A percentile compares a stretch with the other conserved stretches of the same genome.
These are phyloP conservation scores for Raffaelea arxii DNA, from an alignment of 2,329 filamentous ascomycete genomes.

Conservation along the genomic window DNA sequence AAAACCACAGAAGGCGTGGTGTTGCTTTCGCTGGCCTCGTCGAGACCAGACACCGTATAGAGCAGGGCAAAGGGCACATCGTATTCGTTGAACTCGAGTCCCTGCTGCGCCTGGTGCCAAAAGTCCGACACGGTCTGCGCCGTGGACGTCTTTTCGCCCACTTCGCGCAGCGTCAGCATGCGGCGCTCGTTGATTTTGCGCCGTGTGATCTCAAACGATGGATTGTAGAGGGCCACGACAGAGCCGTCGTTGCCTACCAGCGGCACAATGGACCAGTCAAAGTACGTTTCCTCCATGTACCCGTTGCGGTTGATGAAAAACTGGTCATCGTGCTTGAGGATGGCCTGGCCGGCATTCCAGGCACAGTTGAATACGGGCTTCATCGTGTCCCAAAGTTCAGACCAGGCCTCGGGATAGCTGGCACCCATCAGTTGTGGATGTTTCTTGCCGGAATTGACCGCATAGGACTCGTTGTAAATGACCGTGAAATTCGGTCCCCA, in stretches of 20 bases:
- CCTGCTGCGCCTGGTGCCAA: conserved; percentile 60
- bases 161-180: conserved; percentile 69
- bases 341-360: conserved; percentile 61
- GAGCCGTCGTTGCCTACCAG: conserved; percentile 64
- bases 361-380: conserved; percentile 60
- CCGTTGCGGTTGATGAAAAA: conserved; percentile 62
- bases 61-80: conserved; percentile 70
- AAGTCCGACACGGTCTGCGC: conserved; percentile 66
- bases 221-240: conserved; percentile 70
- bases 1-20: conserved; percentile 54
- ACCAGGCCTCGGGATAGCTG: conserved; percentile 58
- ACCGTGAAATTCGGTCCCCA: conserved; percentile 64
- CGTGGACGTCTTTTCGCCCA: conserved; percentile 63
- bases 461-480: conserved; percentile 66
- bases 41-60: conserved; percentile 49
- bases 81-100: conserved; percentile 62
- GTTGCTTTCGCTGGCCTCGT: conserved; percentile 56
- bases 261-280: conserved; percentile 74
- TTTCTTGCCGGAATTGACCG: conserved; percentile 63
- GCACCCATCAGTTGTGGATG: conserved; percentile 69
- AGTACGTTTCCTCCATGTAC: conserved; percentile 70
- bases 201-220: conserved; percentile 71
- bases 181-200: conserved; percentile 69
- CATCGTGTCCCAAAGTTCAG: conserved; percentile 65
- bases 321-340: conserved; percentile 75